These are phyloP conservation scores for Quercus robur DNA, from an alignment of 306 rosid species.

Conservation along the genomic window DNA sequence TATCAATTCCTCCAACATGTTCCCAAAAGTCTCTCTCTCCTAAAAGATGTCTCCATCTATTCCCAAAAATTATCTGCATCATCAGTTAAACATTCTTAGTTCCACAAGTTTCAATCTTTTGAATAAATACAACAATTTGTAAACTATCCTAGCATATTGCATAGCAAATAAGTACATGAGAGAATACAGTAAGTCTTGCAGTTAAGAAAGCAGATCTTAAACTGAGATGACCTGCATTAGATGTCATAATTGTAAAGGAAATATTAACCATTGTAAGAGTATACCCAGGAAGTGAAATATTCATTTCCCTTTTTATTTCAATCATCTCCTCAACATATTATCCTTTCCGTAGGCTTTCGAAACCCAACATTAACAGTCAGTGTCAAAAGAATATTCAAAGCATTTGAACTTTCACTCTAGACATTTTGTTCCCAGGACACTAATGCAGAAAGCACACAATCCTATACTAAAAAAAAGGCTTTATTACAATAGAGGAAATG, in stretches of 20 bases:
- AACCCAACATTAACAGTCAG: slow-evolving; percentile 10
- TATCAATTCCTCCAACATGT: slow-evolving; percentile 88
- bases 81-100: slow-evolving; percentile 23
- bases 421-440: not conserved
- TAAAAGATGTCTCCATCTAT: slow-evolving; percentile 91
- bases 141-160: not conserved
- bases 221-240: not conserved
- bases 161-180: not conserved
- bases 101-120: slow-evolving; percentile 9
- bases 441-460: not conserved
- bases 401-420: not conserved
- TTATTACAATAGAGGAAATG: too few species aligned
- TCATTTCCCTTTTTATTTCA: slow-evolving; percentile 1
- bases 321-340: slow-evolving; percentile 1
- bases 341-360: slow-evolving; percentile 9
- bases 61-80: slow-evolving; percentile 88
- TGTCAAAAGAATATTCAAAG: not conserved
- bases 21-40: slow-evolving; percentile 97
- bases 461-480: too few species aligned
- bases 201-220: slow-evolving; percentile 2
- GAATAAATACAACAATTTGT: not conserved
- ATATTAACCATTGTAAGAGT: slow-evolving; percentile 11
- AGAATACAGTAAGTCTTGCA: slow-evolving; percentile 1
- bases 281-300: slow-evolving; percentile 7
- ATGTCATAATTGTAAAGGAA: not conserved